These are phyloP conservation scores for Beauveria pseudobassiana DNA, from an alignment of 2,329 filamentous ascomycete species.

Conservation along the genomic window DNA sequence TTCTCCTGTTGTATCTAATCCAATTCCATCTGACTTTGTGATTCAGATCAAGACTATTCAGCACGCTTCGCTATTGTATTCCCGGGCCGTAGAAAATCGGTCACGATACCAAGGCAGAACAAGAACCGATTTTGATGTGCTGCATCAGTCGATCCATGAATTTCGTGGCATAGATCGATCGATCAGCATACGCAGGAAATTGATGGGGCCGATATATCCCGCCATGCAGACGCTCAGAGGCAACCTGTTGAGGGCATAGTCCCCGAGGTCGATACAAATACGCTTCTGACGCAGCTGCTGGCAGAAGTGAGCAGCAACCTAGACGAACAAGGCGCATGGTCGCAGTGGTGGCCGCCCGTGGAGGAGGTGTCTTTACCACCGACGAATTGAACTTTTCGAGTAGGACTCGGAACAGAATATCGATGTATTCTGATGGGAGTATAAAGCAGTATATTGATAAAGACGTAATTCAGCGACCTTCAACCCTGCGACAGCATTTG, in stretches of 20 bases:
- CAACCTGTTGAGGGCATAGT: neutral
- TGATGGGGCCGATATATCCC: conserved; percentile 17
- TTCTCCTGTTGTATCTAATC: too few species aligned
- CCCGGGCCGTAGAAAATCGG: conserved; percentile 17
- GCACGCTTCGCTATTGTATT: conserved; percentile 22
- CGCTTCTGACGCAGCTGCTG: conserved; percentile 18
- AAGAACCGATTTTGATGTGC: conserved; percentile 21
- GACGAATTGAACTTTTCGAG: neutral
- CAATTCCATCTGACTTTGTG: neutral
- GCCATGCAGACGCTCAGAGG: neutral
- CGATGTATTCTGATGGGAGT: too few species aligned
- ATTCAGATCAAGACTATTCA: conserved; percentile 19
- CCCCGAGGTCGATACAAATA: conserved; percentile 15
- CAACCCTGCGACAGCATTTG: neutral
- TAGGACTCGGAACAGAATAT: too few species aligned
- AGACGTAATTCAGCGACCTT: neutral
- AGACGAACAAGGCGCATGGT: conserved; percentile 21
- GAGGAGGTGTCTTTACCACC: conserved; percentile 16
- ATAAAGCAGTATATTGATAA: conserved; percentile 12
- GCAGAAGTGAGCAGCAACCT: conserved; percentile 20
- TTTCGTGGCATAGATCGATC: conserved; percentile 24
- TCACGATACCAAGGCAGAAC: conserved; percentile 19
- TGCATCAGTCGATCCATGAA: conserved; percentile 25
- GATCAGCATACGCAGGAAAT: conserved; percentile 24
- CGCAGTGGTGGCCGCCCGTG: conserved; percentile 21